Base-by-base conservation (phyloP, 2,329 filamentous ascomycete species). In the Cercospora janseana region DNA sequence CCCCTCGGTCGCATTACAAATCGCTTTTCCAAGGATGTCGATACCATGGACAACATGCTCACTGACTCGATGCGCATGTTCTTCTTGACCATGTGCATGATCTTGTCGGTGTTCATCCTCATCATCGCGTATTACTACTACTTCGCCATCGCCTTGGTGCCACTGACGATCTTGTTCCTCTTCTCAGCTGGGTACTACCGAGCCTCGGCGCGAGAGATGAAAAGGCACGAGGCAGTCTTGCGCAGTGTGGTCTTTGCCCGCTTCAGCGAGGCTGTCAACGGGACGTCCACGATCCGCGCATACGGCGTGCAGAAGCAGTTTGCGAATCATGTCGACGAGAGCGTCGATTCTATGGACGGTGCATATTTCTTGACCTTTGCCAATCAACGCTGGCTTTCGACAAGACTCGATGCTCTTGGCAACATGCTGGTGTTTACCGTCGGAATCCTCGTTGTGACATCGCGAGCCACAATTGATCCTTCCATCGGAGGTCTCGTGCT, bases 81-180 rank as follows among this genome's bases (percentile, higher is more conserved):
- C 73, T 85, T 91, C 62, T 74, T 96, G 61, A 95, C 89, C 1
- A 72, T 95, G 60, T 85, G 81, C 29, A 88, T 86, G 79, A 90
- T 95, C 58, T 74, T 85, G 2, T 84, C 87, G 4, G 87, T 95
- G 27, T 95, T 96, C 66, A 82, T 84, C 32, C 78, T 97, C 58
- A 94, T 95, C 72, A 93, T 97, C 62, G 85, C 88, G n/a, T 96
- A 87, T 72, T 97, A 94, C 73, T 83, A 93, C 72, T 96, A 89
- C 70, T 95, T 95, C 62, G 81, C 79, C 23, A 79, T 87, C 49
- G 84, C 84, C 1, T 71, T 88, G 1, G 81, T 76, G 0, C 83
- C 84, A 0, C 76, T 97, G 1, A 81, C 88, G 55, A 52, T 89
- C 32, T 66, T 94, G 38, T 96, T 95, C 74, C 63, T 94, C 31